Conservation (phyloP, 768 basidiomycete genomes). For the Tephrocybe rancida region DNA sequence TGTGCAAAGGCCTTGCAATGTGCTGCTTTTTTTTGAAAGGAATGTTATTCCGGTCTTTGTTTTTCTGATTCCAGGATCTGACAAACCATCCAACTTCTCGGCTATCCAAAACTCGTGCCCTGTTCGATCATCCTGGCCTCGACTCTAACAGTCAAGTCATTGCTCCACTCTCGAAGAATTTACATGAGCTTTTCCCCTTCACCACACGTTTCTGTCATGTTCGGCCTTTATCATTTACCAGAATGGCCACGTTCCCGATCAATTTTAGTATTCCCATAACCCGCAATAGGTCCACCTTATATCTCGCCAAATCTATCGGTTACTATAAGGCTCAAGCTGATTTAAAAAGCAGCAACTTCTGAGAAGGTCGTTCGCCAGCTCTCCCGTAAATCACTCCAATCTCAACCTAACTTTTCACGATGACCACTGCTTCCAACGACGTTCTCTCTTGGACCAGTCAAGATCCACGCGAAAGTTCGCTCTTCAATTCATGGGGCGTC, state of each 20-base stretch:
- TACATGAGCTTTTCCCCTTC: constrained; percentile 65
- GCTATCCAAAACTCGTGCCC: constrained; percentile 58
- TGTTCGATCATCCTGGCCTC: constrained; percentile 68
- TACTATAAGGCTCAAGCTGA: constrained; percentile 66
- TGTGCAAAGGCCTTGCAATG: constrained; percentile 5
- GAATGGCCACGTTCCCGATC: constrained; percentile 78
- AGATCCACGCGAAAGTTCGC: constrained; percentile 80
- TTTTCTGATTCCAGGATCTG: constrained; percentile 29
- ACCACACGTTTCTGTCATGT: constrained; percentile 74
- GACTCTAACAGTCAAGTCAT: constrained; percentile 59
- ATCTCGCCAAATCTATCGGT: constrained; percentile 49
- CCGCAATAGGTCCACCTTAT: constrained; percentile 20
- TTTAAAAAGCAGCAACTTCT: constrained; percentile 27
- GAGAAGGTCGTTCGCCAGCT: constrained; percentile 24
- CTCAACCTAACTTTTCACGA: constrained; percentile 31
- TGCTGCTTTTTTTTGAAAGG: constrained; percentile 13
- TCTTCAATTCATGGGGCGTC: constrained; percentile 82
- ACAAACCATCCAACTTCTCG: constrained; percentile 49
- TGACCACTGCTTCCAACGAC: constrained; percentile 61
- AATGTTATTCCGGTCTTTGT: constrained; percentile 22
- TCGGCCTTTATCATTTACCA: constrained; percentile 72
- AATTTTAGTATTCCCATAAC: constrained; percentile 53
- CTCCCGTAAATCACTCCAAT: constrained; percentile 27
- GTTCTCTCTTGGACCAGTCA: constrained; percentile 87
- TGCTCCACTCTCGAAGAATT: constrained; percentile 73